phyloP scores from a whole-genome alignment of 768 basidiomycete species.

The Nidularia sp. region DNA sequence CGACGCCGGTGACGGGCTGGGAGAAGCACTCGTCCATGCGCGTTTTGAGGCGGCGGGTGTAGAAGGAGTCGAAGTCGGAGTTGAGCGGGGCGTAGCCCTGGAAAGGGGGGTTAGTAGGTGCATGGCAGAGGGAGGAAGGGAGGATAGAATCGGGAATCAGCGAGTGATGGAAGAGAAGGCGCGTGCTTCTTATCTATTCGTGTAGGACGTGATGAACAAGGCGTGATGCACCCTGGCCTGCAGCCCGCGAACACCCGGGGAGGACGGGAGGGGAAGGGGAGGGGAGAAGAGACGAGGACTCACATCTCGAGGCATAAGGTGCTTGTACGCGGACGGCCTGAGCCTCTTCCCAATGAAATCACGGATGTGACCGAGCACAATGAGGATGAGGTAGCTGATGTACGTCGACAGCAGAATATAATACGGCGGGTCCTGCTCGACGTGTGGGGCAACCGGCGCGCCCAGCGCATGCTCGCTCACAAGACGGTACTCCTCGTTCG shows the following conservation, averaged over 20 bases:
- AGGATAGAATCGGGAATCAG: not conserved
- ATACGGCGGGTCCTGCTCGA: conserved; percentile 86
- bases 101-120: conserved; percentile 4
- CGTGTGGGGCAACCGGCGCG: conserved; percentile 43
- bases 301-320: conserved; percentile 82
- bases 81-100: conserved; percentile 96
- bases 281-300: conserved; percentile 25
- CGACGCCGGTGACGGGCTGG: conserved; percentile 89
- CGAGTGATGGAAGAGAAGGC: not conserved
- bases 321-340: conserved; percentile 61
- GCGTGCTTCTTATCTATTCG: not conserved
- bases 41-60: conserved; percentile 90
- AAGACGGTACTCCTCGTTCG: conserved; percentile 69
- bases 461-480: conserved; percentile 57
- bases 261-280: conserved; percentile 1
- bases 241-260: not conserved
- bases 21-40: conserved; percentile 96
- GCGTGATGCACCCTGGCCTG: not conserved
- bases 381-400: conserved; percentile 89
- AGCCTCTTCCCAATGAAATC: conserved; percentile 94
- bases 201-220: not conserved
- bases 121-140: conserved; percentile 4
- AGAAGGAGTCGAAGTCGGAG: conserved; percentile 99
- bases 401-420: conserved; percentile 92
- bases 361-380: conserved; percentile 86